These are phyloP conservation scores for Rhodomyrtus tomentosa DNA, from an alignment of 345 rosid species.

Conservation along the genomic window DNA sequence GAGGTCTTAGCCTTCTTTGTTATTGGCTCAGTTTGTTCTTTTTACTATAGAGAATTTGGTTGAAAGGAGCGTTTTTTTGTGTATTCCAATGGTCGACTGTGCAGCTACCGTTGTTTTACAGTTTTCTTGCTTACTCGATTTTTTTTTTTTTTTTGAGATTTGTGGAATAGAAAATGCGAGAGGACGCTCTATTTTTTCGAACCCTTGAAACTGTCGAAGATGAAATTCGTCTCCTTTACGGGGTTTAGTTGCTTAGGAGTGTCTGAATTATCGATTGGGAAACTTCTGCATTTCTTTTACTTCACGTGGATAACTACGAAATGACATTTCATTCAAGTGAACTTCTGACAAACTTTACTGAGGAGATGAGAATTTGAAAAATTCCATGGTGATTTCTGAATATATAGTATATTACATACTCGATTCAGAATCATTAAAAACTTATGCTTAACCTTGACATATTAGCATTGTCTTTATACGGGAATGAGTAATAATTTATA, in stretches of 20 bases:
- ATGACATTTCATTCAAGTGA: not conserved
- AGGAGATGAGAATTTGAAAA: not conserved
- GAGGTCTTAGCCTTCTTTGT: not conserved
- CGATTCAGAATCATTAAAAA: too few species aligned
- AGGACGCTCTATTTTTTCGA: not conserved
- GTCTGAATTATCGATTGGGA: not conserved
- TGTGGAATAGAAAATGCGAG: not conserved
- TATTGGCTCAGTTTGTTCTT: not conserved
- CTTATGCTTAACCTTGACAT: too few species aligned
- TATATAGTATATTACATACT: too few species aligned
- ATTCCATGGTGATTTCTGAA: constrained; percentile 59
- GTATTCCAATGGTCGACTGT: not conserved
- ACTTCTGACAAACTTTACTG: not conserved
- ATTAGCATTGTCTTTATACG: too few species aligned
- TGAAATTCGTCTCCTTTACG: not conserved
- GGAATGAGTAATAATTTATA: too few species aligned
- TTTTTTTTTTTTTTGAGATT: too few species aligned
- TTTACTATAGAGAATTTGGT: not conserved
- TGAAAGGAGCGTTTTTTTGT: not conserved
- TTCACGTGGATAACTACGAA: not conserved
- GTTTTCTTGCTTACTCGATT: not conserved
- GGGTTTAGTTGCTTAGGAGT: not conserved
- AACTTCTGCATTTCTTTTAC: not conserved
- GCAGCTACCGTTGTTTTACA: not conserved
- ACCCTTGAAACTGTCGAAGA: not conserved